These are phyloP conservation scores for Paratinospora sagittata DNA, from an alignment of 164 flowering plant species.

Conservation along the genomic window DNA sequence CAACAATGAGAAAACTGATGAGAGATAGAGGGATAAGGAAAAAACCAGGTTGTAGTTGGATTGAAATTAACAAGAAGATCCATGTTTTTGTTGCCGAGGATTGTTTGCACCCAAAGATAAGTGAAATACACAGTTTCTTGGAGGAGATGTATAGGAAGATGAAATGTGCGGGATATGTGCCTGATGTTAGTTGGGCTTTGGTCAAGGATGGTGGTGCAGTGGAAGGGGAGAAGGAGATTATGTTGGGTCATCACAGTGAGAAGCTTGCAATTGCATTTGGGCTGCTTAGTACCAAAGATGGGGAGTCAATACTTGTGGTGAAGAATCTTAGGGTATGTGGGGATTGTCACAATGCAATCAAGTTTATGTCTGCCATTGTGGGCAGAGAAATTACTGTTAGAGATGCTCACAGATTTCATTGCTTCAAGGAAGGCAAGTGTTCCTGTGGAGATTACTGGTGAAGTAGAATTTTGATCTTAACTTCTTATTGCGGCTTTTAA, in stretches of 20 bases:
- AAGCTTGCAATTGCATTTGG: slow-evolving; percentile 84
- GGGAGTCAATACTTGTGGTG: slow-evolving; percentile 54
- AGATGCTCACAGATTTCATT: slow-evolving; percentile 69
- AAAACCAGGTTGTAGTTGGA: slow-evolving; percentile 84
- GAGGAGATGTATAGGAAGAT: slow-evolving; percentile 50
- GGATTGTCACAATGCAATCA: slow-evolving; percentile 78
- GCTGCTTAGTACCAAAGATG: slow-evolving; percentile 47
- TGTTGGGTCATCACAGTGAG: slow-evolving; percentile 68
- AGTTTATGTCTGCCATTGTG: slow-evolving; percentile 51
- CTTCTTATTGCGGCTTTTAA: background rate
- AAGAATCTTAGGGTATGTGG: slow-evolving; percentile 79
- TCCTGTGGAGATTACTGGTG: slow-evolving; percentile 87
- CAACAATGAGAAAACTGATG: slow-evolving; percentile 45
- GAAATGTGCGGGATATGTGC: slow-evolving; percentile 57
- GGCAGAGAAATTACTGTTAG: slow-evolving; percentile 70
- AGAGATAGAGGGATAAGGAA: slow-evolving; percentile 59
- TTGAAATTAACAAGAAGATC: slow-evolving; percentile 48
- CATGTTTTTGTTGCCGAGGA: slow-evolving; percentile 82
- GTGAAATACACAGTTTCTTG: slow-evolving; percentile 48
- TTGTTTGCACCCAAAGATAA: slow-evolving; percentile 58
- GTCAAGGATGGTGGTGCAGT: slow-evolving; percentile 43
- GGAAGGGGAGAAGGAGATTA: slow-evolving; percentile 45
- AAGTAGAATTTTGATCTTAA: slow-evolving; percentile 7
- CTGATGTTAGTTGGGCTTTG: slow-evolving; percentile 55
- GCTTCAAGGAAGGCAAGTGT: slow-evolving; percentile 66